Evolutionary conservation across 768 basidiomycete species (phyloP), one percentile per base, ranked within the genome.

Genomic region (Tephrocybe rancida): DNA sequence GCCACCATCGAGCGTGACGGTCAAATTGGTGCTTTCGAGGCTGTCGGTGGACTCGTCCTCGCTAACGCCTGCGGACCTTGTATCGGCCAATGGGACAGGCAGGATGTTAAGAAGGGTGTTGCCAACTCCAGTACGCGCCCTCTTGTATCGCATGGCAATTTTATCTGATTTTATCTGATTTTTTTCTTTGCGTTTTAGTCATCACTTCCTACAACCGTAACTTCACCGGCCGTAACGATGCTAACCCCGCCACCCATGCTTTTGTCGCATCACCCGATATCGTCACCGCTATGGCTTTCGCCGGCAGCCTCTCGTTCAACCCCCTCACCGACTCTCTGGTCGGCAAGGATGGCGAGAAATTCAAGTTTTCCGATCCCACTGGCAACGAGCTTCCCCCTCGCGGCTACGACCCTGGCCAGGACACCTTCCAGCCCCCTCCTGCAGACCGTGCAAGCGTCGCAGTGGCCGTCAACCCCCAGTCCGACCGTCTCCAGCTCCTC

Each of bases 141-240:
- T 25, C 13, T 30, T 22, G 25, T 49, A 29, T 14, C 46, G 13
- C 26, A 26, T 24, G n/a, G 7, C 25, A 44, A 30, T 35, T 30
- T 26, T 8, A 14, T 26, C 53, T 67, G 4, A 66, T 41, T 13
- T 30, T 35, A 55, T 54, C 24, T 50, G n/a, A n/a, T n/a, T n/a
- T n/a, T n/a, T n/a, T n/a, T n/a, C n/a, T n/a, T n/a, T n/a, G n/a
- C 46, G 34, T 21, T 43, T 8, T 43, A 93, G 91, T 98, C 80
- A 92, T 99, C 74, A 96, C 96, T 48, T 98, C 95, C 18, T 99
- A 99, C 85, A 99, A 99, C 87, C 95, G 97, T 71, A 99, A 99
- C 87, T 99, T 99, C 80, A 98, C 97, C 61, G 97, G 96, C 53
- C 94, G 97, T 68, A 99, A 99, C 73, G 97, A 98, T 66, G 95